Evolutionary conservation across 371 early-diverging fungal genomes (phyloP).

Genomic region (Rhizopus arrhizus): DNA sequence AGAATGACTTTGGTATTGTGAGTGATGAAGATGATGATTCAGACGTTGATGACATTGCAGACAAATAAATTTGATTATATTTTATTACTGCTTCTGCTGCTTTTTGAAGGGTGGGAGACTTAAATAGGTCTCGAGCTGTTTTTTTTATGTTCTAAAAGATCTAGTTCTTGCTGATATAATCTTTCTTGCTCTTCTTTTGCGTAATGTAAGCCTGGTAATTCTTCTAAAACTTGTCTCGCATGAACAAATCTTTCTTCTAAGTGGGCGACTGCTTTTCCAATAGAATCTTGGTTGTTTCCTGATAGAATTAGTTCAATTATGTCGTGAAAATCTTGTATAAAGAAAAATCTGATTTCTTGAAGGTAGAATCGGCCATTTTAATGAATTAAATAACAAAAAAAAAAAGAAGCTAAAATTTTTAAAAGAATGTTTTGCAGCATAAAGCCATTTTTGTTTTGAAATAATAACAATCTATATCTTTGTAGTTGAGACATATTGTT

Average conservation of each 20-base stretch:
- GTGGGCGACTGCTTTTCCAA: conserved; percentile 49
- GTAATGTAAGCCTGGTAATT: conserved; percentile 53
- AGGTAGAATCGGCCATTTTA: conserved; percentile 5
- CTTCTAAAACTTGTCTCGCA: conserved; percentile 43
- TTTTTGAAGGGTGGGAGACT: not conserved
- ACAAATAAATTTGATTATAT: not conserved
- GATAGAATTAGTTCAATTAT: conserved; percentile 40
- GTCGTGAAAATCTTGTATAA: conserved; percentile 39
- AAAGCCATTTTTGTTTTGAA: no score
- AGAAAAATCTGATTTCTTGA: conserved; percentile 49
- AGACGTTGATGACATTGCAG: not conserved
- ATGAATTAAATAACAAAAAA: not conserved
- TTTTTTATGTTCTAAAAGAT: conserved; percentile 36
- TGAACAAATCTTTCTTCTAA: conserved; percentile 44
- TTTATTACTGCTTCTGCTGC: not conserved
- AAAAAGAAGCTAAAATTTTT: not conserved
- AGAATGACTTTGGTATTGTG: conserved; percentile 55
- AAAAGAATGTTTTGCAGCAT: no score
- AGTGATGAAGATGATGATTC: conserved; percentile 43
- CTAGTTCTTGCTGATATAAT: conserved; percentile 36
- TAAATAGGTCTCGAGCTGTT: conserved; percentile 24
- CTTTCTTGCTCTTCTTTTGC: conserved; percentile 48
- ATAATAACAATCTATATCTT: no score
- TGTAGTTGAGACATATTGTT: no score
- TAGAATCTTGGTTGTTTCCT: conserved; percentile 40